Evolutionary conservation across 2,329 filamentous ascomycete genomes (phyloP).

Genomic region (Ascochyta koolunga): DNA sequence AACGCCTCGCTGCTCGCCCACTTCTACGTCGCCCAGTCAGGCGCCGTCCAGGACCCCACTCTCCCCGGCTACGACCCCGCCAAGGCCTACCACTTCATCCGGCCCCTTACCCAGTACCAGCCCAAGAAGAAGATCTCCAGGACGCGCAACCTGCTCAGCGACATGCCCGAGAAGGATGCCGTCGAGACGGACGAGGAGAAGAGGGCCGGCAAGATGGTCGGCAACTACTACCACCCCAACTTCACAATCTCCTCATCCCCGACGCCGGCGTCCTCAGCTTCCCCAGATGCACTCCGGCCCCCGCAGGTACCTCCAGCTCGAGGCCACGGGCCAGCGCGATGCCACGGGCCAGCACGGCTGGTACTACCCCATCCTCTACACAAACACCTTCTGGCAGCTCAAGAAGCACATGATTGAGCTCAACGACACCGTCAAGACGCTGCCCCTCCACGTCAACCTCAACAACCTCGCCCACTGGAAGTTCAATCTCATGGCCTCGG

Average conservation of each 20-base stretch:
- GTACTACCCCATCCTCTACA: conserved; percentile 89
- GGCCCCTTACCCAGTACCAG: conserved; percentile 87
- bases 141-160: conserved; percentile 79
- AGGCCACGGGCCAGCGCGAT: conserved; percentile 81
- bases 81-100: conserved; percentile 81
- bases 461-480: conserved; percentile 86
- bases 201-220: conserved; percentile 70
- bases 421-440: conserved; percentile 83
- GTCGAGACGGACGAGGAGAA: conserved; percentile 58
- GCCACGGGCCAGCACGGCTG: conserved; percentile 84
- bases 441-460: conserved; percentile 83
- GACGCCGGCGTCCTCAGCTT: conserved; percentile 75
- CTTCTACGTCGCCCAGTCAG: conserved; percentile 83
- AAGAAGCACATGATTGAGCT: conserved; percentile 87
- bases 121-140: conserved; percentile 89
- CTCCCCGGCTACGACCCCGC: conserved; percentile 73
- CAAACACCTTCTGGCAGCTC: conserved; percentile 98
- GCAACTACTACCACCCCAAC: conserved; percentile 94
- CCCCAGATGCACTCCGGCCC: conserved; percentile 72
- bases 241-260: conserved; percentile 88
- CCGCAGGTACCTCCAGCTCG: conserved; percentile 78
- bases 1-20: conserved; percentile 96
- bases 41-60: conserved; percentile 76
- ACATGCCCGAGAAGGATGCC: conserved; percentile 54
- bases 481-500: conserved; percentile 80